Percentiles rank a stretch among this genome's conserved stretches.
phyloP scores from a whole-genome alignment of 257 asterid species.

The Solanum medicagineum region DNA sequence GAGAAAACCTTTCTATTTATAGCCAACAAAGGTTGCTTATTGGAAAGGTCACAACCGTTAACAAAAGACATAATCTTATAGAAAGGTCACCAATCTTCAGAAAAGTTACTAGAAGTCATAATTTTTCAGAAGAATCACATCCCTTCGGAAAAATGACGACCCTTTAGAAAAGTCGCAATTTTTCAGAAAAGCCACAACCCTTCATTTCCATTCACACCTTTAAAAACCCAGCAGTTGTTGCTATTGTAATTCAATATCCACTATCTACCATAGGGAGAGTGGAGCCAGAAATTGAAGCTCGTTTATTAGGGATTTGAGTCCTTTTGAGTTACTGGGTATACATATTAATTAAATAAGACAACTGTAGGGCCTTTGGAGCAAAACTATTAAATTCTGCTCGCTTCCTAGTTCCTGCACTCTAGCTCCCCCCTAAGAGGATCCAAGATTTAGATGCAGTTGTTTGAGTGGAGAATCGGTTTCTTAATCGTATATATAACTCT shows the following conservation, averaged over 20 bases:
- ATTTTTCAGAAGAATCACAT: no score
- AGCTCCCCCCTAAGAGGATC: neutral
- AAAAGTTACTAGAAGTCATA: no score
- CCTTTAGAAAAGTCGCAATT: no score
- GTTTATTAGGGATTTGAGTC: neutral
- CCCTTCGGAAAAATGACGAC: no score
- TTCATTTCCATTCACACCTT: no score
- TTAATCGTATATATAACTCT: neutral
- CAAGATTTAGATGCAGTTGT: neutral
- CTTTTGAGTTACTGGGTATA: neutral
- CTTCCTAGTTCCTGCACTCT: neutral
- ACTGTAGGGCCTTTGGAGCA: neutral
- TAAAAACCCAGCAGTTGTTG: no score
- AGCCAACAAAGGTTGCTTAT: no score
- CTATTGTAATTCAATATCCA: neutral
- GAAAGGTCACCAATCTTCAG: no score
- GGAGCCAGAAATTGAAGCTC: neutral
- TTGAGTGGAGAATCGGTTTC: neutral
- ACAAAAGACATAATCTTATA: no score
- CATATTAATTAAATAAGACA: neutral
- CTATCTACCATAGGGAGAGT: neutral
- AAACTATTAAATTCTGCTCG: neutral
- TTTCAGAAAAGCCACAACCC: no score
- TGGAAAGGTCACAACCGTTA: no score
- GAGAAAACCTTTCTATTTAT: no score